Evolutionary conservation across 2,329 filamentous ascomycete species (phyloP), one percentile per base, ranked within the genome.

Genomic region (Alternaria burnsii): DNA sequence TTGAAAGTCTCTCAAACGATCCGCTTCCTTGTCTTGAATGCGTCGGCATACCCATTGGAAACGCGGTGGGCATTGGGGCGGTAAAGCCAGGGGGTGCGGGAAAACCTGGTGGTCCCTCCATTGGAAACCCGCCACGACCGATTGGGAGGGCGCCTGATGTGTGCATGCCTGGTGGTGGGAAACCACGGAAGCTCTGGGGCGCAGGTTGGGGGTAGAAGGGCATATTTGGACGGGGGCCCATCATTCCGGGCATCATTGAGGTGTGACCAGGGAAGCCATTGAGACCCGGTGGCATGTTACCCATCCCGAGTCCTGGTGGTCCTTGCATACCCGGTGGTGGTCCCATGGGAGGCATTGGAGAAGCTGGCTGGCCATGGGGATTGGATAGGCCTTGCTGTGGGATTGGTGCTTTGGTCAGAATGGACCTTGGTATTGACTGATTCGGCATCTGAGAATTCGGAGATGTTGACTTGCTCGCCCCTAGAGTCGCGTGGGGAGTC

Each of bases 21-120:
- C 84, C 84, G 6, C 93, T 97, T 11, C 87, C 85, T 68, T 96
- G 92, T 63, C 93, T 86, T 9, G 90, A 90, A 78, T 97, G 93
- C 5, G 86, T 77, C 50, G 85, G 82, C 66, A 79, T 74, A 11
- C 70, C 67, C 63, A 78, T 74, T n/a, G 74, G 74, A 47, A 79
- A 79, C n/a, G 77, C 77, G 5, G 59, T 59, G 9, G 80, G 77
- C 24, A 78, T 74, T 10, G 73, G 67, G 36, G 57, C 66, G 5
- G 73, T 72, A 52, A 79, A 79, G 24, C 79, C 78, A 50, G 80
- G 77, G 50, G 78, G 75, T 28, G 80, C 71, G 22, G 77, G 74
- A 16, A 81, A 78, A 7, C 75, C 76, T 38, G 77, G 73, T 52
- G 88, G 87, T 2, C 80, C 80, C 28, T 87, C 84, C 69, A 85